A percentile compares a stretch with the other conserved stretches of the same genome.
Conservation (phyloP, 2,329 filamentous ascomycete genomes). For the Clonostachys byssicola region DNA sequence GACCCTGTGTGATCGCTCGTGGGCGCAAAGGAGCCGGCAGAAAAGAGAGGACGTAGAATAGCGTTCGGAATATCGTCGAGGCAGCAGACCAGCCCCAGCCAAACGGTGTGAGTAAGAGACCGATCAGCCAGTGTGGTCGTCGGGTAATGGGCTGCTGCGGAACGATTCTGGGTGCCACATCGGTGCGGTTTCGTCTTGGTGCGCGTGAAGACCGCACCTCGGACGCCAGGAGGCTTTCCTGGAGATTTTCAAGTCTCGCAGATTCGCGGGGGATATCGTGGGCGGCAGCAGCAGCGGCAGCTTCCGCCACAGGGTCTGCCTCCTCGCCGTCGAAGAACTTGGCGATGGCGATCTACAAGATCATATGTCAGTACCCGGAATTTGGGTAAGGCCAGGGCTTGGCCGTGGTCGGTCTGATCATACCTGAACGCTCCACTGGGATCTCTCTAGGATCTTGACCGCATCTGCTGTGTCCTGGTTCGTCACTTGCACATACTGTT, state of each 20-base stretch:
- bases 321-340: constrained; percentile 98
- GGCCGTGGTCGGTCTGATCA: constrained; percentile 5
- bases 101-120: constrained; percentile 77
- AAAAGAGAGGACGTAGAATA: constrained; percentile 77
- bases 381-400: not conserved
- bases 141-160: constrained; percentile 68
- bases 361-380: not conserved
- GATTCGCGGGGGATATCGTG: constrained; percentile 59
- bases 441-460: constrained; percentile 73
- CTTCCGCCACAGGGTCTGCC: constrained; percentile 75
- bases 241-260: constrained; percentile 69
- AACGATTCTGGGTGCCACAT: constrained; percentile 81
- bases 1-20: constrained; percentile 47
- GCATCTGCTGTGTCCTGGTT: constrained; percentile 76
- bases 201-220: constrained; percentile 11
- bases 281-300: constrained; percentile 51
- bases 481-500: constrained; percentile 86
- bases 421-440: constrained; percentile 95
- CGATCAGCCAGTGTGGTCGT: constrained; percentile 70
- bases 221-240: constrained; percentile 47
- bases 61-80: constrained; percentile 63
- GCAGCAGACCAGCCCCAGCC: constrained; percentile 71
- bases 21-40: constrained; percentile 63
- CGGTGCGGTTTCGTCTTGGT: constrained; percentile 27
- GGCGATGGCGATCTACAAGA: constrained; percentile 77